Percentiles rank a stretch among this genome's conserved stretches.
phyloP scores from a whole-genome alignment of 805 yeast genomes.

The Candida takata region DNA sequence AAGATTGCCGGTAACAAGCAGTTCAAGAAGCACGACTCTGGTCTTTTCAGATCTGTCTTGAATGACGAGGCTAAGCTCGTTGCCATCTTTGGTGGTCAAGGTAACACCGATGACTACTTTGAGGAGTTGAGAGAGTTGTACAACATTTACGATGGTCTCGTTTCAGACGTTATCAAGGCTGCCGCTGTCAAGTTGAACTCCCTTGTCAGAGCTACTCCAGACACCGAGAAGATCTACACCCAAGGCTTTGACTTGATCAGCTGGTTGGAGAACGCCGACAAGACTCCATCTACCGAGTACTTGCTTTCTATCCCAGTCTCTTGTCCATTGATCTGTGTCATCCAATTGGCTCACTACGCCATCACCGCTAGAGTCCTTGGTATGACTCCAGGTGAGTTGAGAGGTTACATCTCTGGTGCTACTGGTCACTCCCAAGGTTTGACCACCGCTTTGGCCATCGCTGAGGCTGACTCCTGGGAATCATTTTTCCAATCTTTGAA shows the following conservation, averaged over 20 bases:
- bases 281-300: constrained; percentile 86
- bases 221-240: constrained; percentile 81
- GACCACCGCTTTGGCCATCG: constrained; percentile 87
- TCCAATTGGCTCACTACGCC: constrained; percentile 90
- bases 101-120: constrained; percentile 95
- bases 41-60: constrained; percentile 58
- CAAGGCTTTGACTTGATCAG: constrained; percentile 85
- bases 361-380: constrained; percentile 82
- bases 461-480: constrained; percentile 79
- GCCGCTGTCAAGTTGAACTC: constrained; percentile 62
- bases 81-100: constrained; percentile 98
- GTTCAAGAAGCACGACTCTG: constrained; percentile 43
- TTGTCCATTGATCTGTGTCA: constrained; percentile 95
- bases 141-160: constrained; percentile 66
- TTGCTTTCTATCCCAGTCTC: constrained; percentile 87
- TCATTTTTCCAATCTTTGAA: constrained; percentile 64
- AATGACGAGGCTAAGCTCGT: constrained; percentile 53
- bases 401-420: constrained; percentile 61
- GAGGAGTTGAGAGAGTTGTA: constrained; percentile 89
- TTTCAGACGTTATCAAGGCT: constrained; percentile 61
- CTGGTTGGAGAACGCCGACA: constrained; percentile 82
- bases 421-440: constrained; percentile 91
- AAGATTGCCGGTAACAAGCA: constrained; percentile 44
- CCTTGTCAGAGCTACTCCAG: constrained; percentile 64
- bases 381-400: constrained; percentile 81